Evolutionary conservation across 2,329 filamentous ascomycete species (phyloP), one percentile per base, ranked within the genome.

Genomic region (Sodiomyces alkalinus): DNA sequence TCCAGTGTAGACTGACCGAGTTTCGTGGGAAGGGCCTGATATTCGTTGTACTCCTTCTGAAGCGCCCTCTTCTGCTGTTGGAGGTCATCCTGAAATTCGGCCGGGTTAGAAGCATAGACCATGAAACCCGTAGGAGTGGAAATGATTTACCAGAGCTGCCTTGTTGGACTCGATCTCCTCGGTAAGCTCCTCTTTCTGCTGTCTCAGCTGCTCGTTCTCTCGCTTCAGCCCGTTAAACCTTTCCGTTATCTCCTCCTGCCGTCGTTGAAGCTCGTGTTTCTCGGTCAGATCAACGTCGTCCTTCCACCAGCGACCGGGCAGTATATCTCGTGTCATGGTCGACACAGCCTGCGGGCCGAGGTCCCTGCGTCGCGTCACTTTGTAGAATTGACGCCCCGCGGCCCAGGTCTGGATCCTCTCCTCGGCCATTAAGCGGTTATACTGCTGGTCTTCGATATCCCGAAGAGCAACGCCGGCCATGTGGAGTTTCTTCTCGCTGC

Each of bases 261-360:
- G 62, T 11, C 58, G 58, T 33, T 71, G 59, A 11, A 90, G 48
- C 28, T 73, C 64, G 10, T 55, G 51, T 46, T 79, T 82, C 33
- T 68, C 74, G 14, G 68, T 57, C 4, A 55, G 54, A 44, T 92
- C 81, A 6, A 85, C 65, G 35, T 81, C 74, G 25, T 83, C 73
- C 1, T 75, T 85, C 74, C 90, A 94, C 43, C 68, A 69, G 19
- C 47, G 57, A 4, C 82, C 82, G 2, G 51, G 53, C 11, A 50
- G 58, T 10, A 94, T 55, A 30, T 58, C 58, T 19, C 61, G 68
- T 10, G 79, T 74, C 14, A 64, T 60, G 1, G 80, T 85, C 2
- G 81, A 82, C 26, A 69, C 70, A 10, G 78, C 82, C 26, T 64
- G 58, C 2, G 73, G 67, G 3, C 82, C 83, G 49, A 94, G 94